A percentile compares a stretch with the other conserved stretches of the same genome.
Conservation (phyloP, 768 basidiomycete genomes). For the Panaeolus papilionaceus region DNA sequence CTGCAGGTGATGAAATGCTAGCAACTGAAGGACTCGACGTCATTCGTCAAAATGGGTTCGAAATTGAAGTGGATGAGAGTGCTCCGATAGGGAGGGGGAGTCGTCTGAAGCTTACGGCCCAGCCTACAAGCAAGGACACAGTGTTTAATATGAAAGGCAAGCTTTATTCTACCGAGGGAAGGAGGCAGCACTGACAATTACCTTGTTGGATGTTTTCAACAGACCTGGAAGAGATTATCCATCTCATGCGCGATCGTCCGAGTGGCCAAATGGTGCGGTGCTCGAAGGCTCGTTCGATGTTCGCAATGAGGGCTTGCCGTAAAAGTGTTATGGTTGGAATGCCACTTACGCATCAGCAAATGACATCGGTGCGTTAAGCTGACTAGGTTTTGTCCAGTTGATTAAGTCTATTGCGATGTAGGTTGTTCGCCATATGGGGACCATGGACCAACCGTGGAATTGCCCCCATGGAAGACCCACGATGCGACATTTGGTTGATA, state of each 20-base stretch:
- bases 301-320: constrained; percentile 94
- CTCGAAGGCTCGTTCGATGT: constrained; percentile 93
- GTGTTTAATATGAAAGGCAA: constrained; percentile 88
- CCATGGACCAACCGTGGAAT: constrained; percentile 87
- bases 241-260: constrained; percentile 81
- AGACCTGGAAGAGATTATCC: constrained; percentile 95
- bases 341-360: constrained; percentile 76
- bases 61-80: constrained; percentile 66
- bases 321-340: constrained; percentile 97
- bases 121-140: constrained; percentile 91
- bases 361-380: constrained; percentile 66
- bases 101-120: constrained; percentile 74
- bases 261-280: constrained; percentile 87
- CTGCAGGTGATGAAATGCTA: constrained; percentile 88
- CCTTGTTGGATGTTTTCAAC: constrained; percentile 16
- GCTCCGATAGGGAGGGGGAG: constrained; percentile 40
- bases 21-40: constrained; percentile 89
- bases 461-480: constrained; percentile 89
- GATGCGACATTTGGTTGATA: constrained; percentile 76
- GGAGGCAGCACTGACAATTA: not conserved
- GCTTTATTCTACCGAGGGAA: constrained; percentile 2
- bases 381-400: not conserved
- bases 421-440: constrained; percentile 84
- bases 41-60: constrained; percentile 88
- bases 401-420: constrained; percentile 32